phyloP scores from a whole-genome alignment of 2,329 filamentous ascomycete species.

The Arthrobotrys megalospora region DNA sequence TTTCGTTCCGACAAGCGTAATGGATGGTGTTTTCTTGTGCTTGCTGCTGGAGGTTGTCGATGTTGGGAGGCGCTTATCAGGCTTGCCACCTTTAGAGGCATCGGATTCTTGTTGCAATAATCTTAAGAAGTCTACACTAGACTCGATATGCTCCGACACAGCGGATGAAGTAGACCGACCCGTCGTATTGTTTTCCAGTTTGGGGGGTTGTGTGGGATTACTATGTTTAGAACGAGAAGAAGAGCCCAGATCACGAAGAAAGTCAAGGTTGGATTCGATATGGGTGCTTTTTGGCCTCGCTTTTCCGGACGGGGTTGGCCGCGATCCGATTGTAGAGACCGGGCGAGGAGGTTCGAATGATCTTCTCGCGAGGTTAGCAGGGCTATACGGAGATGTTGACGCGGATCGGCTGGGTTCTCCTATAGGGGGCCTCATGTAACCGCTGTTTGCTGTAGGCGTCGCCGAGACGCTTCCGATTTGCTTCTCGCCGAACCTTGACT shows the following conservation, averaged over 20 bases:
- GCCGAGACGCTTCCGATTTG: slow-evolving; percentile 46
- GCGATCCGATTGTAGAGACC: slow-evolving; percentile 75
- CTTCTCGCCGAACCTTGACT: slow-evolving; percentile 69
- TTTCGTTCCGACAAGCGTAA: slow-evolving; percentile 71
- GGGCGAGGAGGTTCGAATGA: slow-evolving; percentile 74
- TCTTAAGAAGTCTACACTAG: slow-evolving; percentile 86
- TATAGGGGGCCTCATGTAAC: slow-evolving; percentile 62
- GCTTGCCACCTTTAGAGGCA: slow-evolving; percentile 68
- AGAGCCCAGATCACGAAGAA: slow-evolving; percentile 82
- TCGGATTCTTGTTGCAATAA: slow-evolving; percentile 78
- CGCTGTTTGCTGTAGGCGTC: slow-evolving; percentile 36
- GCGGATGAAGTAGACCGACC: slow-evolving; percentile 64
- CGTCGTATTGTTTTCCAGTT: slow-evolving; percentile 65
- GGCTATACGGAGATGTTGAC: slow-evolving; percentile 76
- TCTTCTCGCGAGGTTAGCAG: slow-evolving; percentile 79
- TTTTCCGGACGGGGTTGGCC: slow-evolving; percentile 67
- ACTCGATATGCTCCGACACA: slow-evolving; percentile 74
- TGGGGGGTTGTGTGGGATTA: slow-evolving; percentile 66
- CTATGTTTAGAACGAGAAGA: slow-evolving; percentile 67
- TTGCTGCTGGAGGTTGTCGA: slow-evolving; percentile 79
- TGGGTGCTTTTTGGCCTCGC: slow-evolving; percentile 85
- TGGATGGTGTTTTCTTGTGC: slow-evolving; percentile 75
- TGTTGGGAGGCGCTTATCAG: slow-evolving; percentile 75
- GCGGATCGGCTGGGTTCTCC: slow-evolving; percentile 65
- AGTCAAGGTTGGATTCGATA: slow-evolving; percentile 85